A percentile compares a stretch with the other conserved stretches of the same genome.
phyloP scores from a whole-genome alignment of 139 green algal species.

The Choricystis sp. region DNA sequence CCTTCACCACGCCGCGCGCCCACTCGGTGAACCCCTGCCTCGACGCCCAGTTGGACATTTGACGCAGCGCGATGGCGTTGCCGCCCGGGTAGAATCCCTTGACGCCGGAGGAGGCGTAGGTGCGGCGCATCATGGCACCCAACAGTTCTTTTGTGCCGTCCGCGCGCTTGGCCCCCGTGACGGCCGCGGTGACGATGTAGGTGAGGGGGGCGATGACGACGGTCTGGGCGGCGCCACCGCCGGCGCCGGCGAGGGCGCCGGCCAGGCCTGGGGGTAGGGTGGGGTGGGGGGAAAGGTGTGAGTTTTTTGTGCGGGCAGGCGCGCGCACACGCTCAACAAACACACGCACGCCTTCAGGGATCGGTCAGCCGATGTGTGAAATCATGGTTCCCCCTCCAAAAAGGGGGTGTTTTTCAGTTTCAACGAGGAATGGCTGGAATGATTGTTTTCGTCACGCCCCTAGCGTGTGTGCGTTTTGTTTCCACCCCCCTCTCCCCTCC shows the following conservation, averaged over 20 bases:
- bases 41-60: conserved; percentile 26
- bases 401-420: not conserved
- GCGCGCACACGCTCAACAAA: too few relatives aligned
- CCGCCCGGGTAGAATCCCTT: conserved; percentile 25
- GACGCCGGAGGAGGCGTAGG: conserved; percentile 13
- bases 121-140: conserved; percentile 8
- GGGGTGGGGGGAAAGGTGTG: not conserved
- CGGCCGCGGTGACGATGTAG: conserved; percentile 20
- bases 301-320: too few relatives aligned
- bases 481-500: too few relatives aligned
- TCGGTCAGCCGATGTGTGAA: too few relatives aligned
- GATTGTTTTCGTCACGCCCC: not conserved
- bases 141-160: conserved; percentile 3
- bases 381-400: too few relatives aligned
- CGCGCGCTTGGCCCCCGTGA: too few relatives aligned
- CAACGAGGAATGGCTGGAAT: not conserved
- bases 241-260: conserved; percentile 17
- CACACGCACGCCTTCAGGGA: too few relatives aligned
- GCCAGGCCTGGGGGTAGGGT: conserved; percentile 8
- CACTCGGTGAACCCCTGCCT: conserved; percentile 27
- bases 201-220: conserved; percentile 22
- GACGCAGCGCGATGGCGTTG: conserved; percentile 22
- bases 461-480: not conserved
- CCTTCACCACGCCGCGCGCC: conserved; percentile 12
- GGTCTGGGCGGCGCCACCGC: conserved; percentile 20